These are phyloP conservation scores for Pseudomicrostroma phylloplanum DNA, from an alignment of 1,284 basidiomycete species.

Conservation along the genomic window DNA sequence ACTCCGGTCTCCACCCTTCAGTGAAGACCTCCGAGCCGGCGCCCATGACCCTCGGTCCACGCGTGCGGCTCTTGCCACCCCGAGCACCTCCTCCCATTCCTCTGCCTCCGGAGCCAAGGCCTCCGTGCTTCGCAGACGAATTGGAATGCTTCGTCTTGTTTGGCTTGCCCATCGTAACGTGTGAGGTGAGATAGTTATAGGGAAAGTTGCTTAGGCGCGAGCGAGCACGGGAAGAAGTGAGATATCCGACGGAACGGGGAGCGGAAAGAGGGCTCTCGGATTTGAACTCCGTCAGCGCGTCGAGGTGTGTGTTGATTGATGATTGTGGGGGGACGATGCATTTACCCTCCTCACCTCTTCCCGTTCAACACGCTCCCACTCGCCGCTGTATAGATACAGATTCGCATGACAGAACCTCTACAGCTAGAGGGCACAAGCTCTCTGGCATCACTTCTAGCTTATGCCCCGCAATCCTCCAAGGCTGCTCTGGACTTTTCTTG, in stretches of 20 bases:
- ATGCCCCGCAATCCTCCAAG: background rate
- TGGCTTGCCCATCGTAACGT: slow-evolving; percentile 3
- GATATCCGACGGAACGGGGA: too few species aligned
- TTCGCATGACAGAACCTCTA: too few species aligned
- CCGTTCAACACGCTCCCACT: too few species aligned
- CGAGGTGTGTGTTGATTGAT: too few species aligned
- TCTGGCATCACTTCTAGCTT: background rate
- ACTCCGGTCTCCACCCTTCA: background rate
- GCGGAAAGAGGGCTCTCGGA: too few species aligned
- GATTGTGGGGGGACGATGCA: too few species aligned
- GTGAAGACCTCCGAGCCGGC: slow-evolving; percentile 5
- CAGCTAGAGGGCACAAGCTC: background rate
- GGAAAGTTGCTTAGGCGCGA: too few species aligned
- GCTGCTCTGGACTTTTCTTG: background rate
- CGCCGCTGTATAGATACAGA: too few species aligned
- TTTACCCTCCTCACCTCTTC: too few species aligned
- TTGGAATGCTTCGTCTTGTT: slow-evolving; percentile 8
- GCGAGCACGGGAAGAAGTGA: too few species aligned
- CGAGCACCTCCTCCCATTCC: slow-evolving; percentile 5
- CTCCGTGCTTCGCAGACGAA: background rate
- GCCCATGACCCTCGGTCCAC: background rate
- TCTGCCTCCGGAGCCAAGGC: background rate
- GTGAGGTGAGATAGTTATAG: background rate
- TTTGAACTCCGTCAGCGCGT: too few species aligned
- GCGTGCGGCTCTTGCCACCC: background rate